Percentiles rank a stretch among this genome's conserved stretches.
Conservation (phyloP, 805 yeast genomes). For the Candida alai region DNA sequence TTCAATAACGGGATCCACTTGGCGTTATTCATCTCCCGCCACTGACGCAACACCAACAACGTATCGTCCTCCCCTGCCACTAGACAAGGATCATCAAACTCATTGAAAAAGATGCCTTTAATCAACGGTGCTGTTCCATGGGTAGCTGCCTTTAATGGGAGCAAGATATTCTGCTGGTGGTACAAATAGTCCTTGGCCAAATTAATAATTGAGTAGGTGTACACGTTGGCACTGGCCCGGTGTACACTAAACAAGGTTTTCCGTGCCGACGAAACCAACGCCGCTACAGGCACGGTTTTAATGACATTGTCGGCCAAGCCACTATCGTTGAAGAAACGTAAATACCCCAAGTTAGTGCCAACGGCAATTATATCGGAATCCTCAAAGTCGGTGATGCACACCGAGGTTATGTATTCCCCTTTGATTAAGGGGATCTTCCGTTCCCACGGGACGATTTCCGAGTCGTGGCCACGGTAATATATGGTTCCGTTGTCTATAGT, state of each 20-base stretch:
- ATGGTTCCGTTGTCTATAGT: constrained; percentile 37
- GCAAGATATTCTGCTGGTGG: constrained; percentile 35
- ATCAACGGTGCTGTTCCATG: constrained; percentile 31
- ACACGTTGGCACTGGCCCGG: constrained; percentile 32
- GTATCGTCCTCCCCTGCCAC: constrained; percentile 72
- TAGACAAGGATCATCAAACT: constrained; percentile 85
- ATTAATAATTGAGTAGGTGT: constrained; percentile 47
- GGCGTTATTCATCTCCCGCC: constrained; percentile 76
- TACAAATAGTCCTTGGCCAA: constrained; percentile 37
- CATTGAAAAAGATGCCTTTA: constrained; percentile 78
- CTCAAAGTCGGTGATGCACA: constrained; percentile 44
- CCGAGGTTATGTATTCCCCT: constrained; percentile 62
- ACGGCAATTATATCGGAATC: constrained; percentile 51
- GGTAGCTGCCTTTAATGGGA: constrained; percentile 27
- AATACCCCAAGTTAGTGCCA: constrained; percentile 73
- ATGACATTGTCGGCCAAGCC: constrained; percentile 74
- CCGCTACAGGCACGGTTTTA: constrained; percentile 67
- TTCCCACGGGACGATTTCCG: constrained; percentile 69
- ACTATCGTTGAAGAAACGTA: constrained; percentile 63
- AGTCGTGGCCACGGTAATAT: constrained; percentile 54
- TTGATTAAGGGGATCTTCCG: constrained; percentile 48
- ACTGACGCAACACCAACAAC: constrained; percentile 63
- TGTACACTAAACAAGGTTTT: constrained; percentile 50
- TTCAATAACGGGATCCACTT: constrained; percentile 86
- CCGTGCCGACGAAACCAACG: constrained; percentile 60